Evolutionary conservation across 208 protist species (phyloP), one percentile per base, ranked within the genome.

Genomic region (Crithidia sp.): DNA sequence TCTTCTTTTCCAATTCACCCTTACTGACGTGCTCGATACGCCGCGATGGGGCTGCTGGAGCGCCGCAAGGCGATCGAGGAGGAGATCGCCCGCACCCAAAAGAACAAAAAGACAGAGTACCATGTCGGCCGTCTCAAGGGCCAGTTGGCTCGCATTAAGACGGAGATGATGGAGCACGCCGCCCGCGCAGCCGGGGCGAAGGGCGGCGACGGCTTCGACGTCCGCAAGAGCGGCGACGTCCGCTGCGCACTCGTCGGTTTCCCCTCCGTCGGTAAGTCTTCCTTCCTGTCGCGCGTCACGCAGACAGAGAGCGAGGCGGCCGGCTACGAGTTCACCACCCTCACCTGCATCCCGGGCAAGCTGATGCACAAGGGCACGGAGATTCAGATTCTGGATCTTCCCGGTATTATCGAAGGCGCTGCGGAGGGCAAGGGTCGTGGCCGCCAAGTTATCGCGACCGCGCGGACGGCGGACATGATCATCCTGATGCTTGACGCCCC

Each of bases 321-420:
- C 0, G 87, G 93, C 19, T 99, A 99, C 79, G 98, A 99, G 68
- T 99, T 99, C 87, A 99, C 99, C 44, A 99, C 99, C 7, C 91
- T 99, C 13, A 99, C 99, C 16, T 99, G 98, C 86, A 99, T 99
- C 83, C 99, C 99, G 12, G 98, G 98, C 49, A 96, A 99, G 58
- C 87, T 99, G 40, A 71, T 96, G 65, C 95, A 98, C 86, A 98
- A 97, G 64, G 98, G 96, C 9, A 98, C 97, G 7, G 95, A 98
- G 53, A 99, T 99, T 67, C 98, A 99, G 82, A 92, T 99, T 77
- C 84, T 99, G 16, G 99, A 99, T 85, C 75, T 99, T 12, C 99
- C 99, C 17, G 99, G 99, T 79, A 99, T 99, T 76, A 99, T 99
- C 77, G 98, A 99, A 82, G 98, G 98, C 47, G 98, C 98, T 1